These are phyloP conservation scores for Rhizophora mangle DNA, from an alignment of 345 rosid genomes.

Conservation along the genomic window DNA sequence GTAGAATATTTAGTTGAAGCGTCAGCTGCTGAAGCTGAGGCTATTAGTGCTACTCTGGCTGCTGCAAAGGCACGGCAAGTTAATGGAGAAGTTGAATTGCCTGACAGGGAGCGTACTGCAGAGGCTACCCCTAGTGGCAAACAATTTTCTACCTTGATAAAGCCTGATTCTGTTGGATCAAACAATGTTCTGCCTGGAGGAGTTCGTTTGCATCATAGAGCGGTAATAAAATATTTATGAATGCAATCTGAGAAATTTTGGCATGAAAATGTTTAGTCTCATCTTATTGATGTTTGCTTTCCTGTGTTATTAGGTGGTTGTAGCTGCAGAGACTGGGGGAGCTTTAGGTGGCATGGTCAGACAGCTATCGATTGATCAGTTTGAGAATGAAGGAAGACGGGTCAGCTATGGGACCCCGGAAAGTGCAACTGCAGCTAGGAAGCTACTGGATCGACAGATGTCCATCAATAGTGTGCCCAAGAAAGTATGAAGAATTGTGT, in stretches of 20 bases:
- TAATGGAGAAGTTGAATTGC: conserved; percentile 86
- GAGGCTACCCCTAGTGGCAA: conserved; percentile 98
- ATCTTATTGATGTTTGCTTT: conserved; percentile 9
- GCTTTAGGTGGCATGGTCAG: conserved; percentile 99
- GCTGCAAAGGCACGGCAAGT: conserved; percentile 96
- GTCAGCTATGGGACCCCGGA: conserved; percentile 94
- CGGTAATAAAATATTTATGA: conserved; percentile 50
- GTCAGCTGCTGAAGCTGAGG: conserved; percentile 99
- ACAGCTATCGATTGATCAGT: conserved; percentile 92
- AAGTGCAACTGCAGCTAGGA: conserved; percentile 94
- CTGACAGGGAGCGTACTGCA: conserved; percentile 79
- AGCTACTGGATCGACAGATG: conserved; percentile 93
- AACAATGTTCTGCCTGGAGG: conserved; percentile 65
- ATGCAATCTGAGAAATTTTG: neutral
- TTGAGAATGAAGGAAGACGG: conserved; percentile 97
- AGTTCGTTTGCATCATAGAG: conserved; percentile 92
- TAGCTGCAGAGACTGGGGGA: conserved; percentile 96
- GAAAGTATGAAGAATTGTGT: conserved; percentile 48
- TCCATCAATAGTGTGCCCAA: conserved; percentile 90
- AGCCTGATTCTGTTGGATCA: conserved; percentile 66
- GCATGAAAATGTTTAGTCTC: conserved; percentile 14
- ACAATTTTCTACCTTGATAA: conserved; percentile 59
- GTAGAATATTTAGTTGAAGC: conserved; percentile 97
- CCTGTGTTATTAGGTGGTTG: conserved; percentile 65
- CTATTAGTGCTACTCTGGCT: conserved; percentile 92